Conservation (phyloP, 2,329 filamentous ascomycete species). For the Fusarium irregulare region DNA sequence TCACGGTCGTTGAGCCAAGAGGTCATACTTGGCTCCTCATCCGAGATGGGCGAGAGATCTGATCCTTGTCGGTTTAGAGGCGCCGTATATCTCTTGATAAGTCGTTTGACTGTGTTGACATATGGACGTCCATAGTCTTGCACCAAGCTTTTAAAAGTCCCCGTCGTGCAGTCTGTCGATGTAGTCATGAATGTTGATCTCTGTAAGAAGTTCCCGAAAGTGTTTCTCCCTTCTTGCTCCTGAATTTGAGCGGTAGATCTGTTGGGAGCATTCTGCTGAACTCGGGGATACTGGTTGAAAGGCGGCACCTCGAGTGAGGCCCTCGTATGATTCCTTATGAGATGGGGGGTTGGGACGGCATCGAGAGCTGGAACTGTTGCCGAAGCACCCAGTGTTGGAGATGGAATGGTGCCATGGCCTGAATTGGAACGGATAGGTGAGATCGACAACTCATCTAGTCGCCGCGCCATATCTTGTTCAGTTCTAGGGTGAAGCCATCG, state of each 20-base stretch:
- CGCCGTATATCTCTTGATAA: slow-evolving; percentile 55
- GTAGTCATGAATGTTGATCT: slow-evolving; percentile 53
- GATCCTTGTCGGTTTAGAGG: slow-evolving; percentile 38
- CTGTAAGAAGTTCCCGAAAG: slow-evolving; percentile 48
- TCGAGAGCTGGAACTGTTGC: slow-evolving; percentile 33
- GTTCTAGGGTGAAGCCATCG: slow-evolving; percentile 66
- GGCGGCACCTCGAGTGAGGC: slow-evolving; percentile 38
- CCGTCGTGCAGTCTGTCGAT: slow-evolving; percentile 54
- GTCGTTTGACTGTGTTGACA: slow-evolving; percentile 52
- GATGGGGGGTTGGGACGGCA: slow-evolving; percentile 26
- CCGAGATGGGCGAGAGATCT: slow-evolving; percentile 44
- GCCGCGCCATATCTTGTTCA: slow-evolving; percentile 62
- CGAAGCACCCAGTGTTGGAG: slow-evolving; percentile 22
- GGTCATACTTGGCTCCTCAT: slow-evolving; percentile 22
- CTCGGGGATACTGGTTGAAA: slow-evolving; percentile 34
- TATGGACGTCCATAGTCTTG: slow-evolving; percentile 50
- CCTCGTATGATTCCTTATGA: slow-evolving; percentile 20
- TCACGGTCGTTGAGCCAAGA: slow-evolving; percentile 49
- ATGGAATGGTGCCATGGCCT: slow-evolving; percentile 28
- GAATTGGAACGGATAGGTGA: slow-evolving; percentile 51
- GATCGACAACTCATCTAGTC: slow-evolving; percentile 58
- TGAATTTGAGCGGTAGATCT: neutral
- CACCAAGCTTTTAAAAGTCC: slow-evolving; percentile 51
- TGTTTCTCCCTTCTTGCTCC: slow-evolving; percentile 24
- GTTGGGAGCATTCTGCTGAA: neutral